Conservation (phyloP, 345 rosid genomes). For the Carallia pectinifolia region DNA sequence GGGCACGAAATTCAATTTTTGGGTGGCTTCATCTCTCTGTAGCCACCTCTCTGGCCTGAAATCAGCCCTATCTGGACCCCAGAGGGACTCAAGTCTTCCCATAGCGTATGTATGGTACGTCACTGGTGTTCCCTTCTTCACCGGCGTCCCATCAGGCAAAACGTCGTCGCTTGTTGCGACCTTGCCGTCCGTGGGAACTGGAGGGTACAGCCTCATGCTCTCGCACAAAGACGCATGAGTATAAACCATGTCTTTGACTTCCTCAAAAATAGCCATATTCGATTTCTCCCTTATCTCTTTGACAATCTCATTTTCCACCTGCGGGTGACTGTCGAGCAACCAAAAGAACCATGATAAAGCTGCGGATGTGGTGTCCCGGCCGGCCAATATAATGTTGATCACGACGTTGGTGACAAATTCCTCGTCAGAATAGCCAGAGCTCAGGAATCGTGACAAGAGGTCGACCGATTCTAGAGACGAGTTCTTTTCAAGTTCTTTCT, state of each 20-base stretch:
- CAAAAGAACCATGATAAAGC: constrained; percentile 76
- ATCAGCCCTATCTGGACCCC: constrained; percentile 26
- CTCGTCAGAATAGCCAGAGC: constrained; percentile 48
- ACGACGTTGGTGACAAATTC: constrained; percentile 46
- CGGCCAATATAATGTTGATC: constrained; percentile 62
- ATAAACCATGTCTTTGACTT: constrained; percentile 31
- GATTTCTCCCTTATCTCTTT: constrained; percentile 37
- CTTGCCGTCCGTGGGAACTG: constrained; percentile 33
- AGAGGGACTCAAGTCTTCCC: constrained; percentile 22
- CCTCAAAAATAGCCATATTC: constrained; percentile 15
- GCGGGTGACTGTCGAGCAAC: constrained; percentile 47
- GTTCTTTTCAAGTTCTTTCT: constrained; percentile 19
- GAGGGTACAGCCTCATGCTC: constrained; percentile 30
- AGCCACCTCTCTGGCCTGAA: constrained; percentile 26
- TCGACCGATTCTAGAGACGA: constrained; percentile 36
- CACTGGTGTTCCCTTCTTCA: constrained; percentile 39
- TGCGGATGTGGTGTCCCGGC: constrained; percentile 70
- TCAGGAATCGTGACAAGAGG: constrained; percentile 52
- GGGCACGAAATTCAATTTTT: constrained; percentile 32
- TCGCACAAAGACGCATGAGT: constrained; percentile 50
- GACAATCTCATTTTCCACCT: constrained; percentile 33
- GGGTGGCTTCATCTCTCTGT: constrained; percentile 15
- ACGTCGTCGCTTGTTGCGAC: constrained; percentile 27
- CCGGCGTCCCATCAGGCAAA: constrained; percentile 46
- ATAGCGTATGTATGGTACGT: constrained; percentile 30